Percentiles rank a stretch among this genome's conserved stretches.
Evolutionary conservation across 176 grass and related monocot genomes (phyloP).

Genomic region (Cenchrus americanus): DNA sequence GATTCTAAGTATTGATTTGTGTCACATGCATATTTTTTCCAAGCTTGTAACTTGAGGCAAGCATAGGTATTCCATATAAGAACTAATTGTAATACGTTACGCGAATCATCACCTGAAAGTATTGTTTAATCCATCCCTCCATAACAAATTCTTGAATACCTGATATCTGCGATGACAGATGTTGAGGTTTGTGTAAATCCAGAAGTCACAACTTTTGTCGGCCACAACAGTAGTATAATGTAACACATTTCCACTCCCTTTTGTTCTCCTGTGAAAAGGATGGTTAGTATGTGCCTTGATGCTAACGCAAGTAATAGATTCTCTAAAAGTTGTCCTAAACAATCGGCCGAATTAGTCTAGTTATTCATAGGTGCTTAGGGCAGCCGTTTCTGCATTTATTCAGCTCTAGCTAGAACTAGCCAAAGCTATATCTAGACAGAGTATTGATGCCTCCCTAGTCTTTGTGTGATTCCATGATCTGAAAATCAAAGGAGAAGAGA

Average conservation of each 20-base stretch:
- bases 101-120: neutral
- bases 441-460: conserved; percentile 38
- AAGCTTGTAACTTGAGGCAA: neutral
- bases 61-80: neutral
- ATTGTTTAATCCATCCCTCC: neutral
- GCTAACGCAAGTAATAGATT: conserved; percentile 56
- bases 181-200: conserved; percentile 19
- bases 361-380: conserved; percentile 32
- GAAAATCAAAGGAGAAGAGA: conserved; percentile 14
- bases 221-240: neutral
- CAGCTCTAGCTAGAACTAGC: conserved; percentile 31
- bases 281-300: conserved; percentile 43
- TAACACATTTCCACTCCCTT: neutral
- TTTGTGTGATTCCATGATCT: conserved; percentile 45
- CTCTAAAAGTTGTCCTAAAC: conserved; percentile 31
- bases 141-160: neutral
- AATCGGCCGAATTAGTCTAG: neutral
- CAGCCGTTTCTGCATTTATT: conserved; percentile 31
- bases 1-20: neutral
- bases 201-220: conserved; percentile 29
- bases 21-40: neutral
- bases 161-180: neutral
- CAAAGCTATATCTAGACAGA: conserved; percentile 27
- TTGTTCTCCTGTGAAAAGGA: conserved; percentile 31
- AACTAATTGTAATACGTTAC: neutral